Base-by-base conservation (phyloP, 75 land plant genomes). In the Larix kaempferi region DNA sequence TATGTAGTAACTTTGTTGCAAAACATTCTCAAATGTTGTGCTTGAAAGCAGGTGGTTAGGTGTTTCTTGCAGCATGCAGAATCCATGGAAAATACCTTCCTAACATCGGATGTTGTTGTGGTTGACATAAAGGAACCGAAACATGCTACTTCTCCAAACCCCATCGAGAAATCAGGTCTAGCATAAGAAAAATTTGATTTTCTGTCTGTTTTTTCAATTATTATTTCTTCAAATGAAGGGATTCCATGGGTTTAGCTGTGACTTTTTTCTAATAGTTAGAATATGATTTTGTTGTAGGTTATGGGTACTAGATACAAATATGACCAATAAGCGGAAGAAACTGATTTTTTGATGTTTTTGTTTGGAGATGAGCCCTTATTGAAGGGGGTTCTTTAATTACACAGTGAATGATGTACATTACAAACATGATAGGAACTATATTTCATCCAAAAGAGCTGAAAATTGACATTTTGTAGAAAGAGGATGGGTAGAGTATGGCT, bases 41-140 rank as follows among this genome's bases (percentile, higher is more conserved):
- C 26, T 71, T 19, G 11, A 62, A 15, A 25, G n/a, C 79, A 91
- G 93, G 93, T 92, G 78, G 93, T 92, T 26, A 90, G 98, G 74
- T 95, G 98, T 74, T 95, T 95, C 84, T 65, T 95, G 79, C 95
- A 95, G 78, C 95, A 95, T 82, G 98, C 95, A 44, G 80, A 89
- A 12, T 95, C 95, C 0, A 95, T 92, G n/a, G 98, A 95, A 1
- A 94, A 86, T 76, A 94, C 92, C 2, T 94, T 94, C 85, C 77
- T 92, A 19, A 94, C 90, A 25, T 92, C 98, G 0, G 95, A 94
- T 75, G 90, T 86, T 2, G 95, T 94, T 35, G 98, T 94, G 11
- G 91, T 89, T 14, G 93, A 94, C 49, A 94, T 94, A 69, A 94
- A 94, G 85, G 94, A 92, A 73, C 89, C 88, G 1, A 88, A 93